These are phyloP conservation scores for Salix koriyanagi DNA, from an alignment of 345 rosid species.

Conservation along the genomic window DNA sequence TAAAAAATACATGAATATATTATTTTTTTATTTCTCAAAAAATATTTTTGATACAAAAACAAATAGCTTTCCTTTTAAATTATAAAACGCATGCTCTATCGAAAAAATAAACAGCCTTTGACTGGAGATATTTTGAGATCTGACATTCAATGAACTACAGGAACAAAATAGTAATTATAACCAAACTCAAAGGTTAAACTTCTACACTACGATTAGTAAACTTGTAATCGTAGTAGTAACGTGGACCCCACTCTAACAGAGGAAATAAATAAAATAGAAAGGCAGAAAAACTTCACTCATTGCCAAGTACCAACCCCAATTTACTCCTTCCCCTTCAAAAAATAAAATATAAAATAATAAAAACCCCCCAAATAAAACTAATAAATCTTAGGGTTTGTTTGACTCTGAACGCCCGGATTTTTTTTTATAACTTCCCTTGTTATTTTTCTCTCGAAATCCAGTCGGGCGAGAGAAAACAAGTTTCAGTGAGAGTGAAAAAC, in stretches of 20 bases:
- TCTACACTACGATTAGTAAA: neutral
- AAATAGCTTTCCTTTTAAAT: too few relatives aligned
- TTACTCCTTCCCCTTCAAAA: neutral
- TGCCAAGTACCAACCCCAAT: neutral
- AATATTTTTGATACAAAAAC: too few relatives aligned
- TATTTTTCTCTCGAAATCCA: conserved; percentile 5
- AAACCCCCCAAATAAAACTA: neutral
- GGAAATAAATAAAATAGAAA: neutral
- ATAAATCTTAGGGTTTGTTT: conserved; percentile 19
- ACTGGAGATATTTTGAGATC: neutral
- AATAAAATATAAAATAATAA: neutral
- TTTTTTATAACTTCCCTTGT: neutral
- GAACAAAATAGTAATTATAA: neutral
- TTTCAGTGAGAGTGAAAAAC: conserved; percentile 31
- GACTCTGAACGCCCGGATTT: neutral
- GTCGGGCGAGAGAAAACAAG: conserved; percentile 33
- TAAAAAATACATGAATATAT: too few relatives aligned
- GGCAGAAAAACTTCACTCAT: conserved; percentile 2
- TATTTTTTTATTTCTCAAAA: too few relatives aligned
- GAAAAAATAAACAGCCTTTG: too few relatives aligned
- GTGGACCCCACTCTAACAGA: neutral
- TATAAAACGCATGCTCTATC: too few relatives aligned
- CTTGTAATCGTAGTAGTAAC: neutral
- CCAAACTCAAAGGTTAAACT: neutral
- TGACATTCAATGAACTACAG: neutral